These are phyloP conservation scores for Linderniella brevidens DNA, from an alignment of 257 asterid genomes.

Conservation along the genomic window DNA sequence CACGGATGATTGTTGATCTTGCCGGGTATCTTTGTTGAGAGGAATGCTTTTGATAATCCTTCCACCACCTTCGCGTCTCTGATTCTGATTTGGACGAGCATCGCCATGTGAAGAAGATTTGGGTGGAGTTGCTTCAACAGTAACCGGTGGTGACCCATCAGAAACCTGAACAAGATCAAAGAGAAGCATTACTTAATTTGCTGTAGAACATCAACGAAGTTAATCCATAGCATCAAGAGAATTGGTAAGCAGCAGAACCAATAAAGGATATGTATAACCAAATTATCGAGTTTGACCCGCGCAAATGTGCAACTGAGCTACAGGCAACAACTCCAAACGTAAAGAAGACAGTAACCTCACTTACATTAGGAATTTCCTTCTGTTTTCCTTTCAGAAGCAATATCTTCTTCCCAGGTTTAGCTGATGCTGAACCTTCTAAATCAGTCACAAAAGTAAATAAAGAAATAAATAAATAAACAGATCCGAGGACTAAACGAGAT, in stretches of 20 bases:
- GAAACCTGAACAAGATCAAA: constrained; percentile 13
- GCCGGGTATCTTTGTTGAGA: constrained; percentile 32
- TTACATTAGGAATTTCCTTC: constrained; percentile 42
- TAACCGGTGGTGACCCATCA: constrained; percentile 24
- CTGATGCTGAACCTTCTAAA: constrained; percentile 22
- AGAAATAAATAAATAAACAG: too few species aligned
- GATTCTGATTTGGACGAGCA: constrained; percentile 27
- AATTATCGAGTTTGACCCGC: too few species aligned
- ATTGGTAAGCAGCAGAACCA: too few species aligned
- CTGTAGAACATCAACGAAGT: too few species aligned
- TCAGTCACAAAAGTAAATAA: constrained; percentile 10
- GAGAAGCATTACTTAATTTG: neutral
- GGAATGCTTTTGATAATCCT: constrained; percentile 54
- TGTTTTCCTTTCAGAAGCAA: constrained; percentile 61
- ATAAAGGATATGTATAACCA: too few species aligned
- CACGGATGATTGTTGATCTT: constrained; percentile 23
- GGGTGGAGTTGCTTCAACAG: constrained; percentile 19
- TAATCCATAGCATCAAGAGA: too few species aligned
- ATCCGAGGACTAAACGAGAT: neutral
- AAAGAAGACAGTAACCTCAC: constrained; percentile 8
- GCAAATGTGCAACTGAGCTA: too few species aligned
- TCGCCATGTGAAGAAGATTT: constrained; percentile 21
- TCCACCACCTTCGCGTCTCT: constrained; percentile 48
- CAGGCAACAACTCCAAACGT: neutral
- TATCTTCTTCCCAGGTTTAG: constrained; percentile 44